phyloP scores from a whole-genome alignment of 306 rosid species.

The Trifolium dubium region DNA sequence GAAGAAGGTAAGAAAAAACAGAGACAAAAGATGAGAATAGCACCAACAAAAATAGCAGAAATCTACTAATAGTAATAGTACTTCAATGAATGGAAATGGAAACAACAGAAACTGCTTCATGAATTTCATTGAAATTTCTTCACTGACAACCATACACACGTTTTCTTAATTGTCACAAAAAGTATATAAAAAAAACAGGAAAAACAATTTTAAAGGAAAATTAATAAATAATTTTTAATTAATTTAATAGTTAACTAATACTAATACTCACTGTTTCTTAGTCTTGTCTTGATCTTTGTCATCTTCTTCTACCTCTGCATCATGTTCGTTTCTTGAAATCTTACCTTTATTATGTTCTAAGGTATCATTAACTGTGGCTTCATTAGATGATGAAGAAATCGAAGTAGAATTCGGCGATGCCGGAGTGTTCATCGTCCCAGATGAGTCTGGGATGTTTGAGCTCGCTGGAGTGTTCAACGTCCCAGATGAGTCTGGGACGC shows the following conservation, averaged over 20 bases:
- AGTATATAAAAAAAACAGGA: not conserved
- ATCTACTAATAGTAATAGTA: not conserved
- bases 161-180: constrained; percentile 1
- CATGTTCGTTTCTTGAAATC: not conserved
- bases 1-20: not conserved
- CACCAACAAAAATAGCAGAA: not conserved
- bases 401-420: constrained; percentile 72
- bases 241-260: not conserved
- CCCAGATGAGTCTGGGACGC: constrained; percentile 61
- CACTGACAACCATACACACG: not conserved
- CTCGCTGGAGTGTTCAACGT: constrained; percentile 55
- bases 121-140: constrained; percentile 18
- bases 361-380: constrained; percentile 32
- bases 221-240: constrained; percentile 31
- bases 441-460: constrained; percentile 54
- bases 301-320: constrained; percentile 30
- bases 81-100: constrained; percentile 1
- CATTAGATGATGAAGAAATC: constrained; percentile 73
- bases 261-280: constrained; percentile 62
- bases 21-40: constrained; percentile 20
- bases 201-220: constrained; percentile 4
- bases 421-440: constrained; percentile 67
- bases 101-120: constrained; percentile 28
- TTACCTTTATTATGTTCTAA: constrained; percentile 36
- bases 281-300: constrained; percentile 61